phyloP scores from a whole-genome alignment of 306 rosid species.

The Vachellia collinsii region DNA sequence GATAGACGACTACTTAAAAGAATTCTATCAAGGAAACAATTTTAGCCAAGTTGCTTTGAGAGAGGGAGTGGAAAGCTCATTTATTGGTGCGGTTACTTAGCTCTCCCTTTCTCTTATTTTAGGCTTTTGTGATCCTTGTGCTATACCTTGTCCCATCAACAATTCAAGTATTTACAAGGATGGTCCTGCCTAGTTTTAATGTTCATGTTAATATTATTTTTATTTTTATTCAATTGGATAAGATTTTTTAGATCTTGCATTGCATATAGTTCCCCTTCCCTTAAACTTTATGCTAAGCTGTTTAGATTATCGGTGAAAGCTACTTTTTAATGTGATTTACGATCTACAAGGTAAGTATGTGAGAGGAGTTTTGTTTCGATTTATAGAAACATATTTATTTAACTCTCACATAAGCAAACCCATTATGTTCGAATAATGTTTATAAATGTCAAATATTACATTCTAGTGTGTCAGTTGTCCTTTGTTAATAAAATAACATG shows the following conservation, averaged over 20 bases:
- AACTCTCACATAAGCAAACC: no score
- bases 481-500: not conserved
- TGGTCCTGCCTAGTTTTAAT: not conserved
- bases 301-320: no score
- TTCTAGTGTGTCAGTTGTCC: not conserved
- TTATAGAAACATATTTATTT: no score
- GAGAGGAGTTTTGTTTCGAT: no score
- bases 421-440: not conserved
- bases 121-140: conserved; percentile 44
- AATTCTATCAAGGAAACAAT: conserved; percentile 9
- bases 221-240: not conserved
- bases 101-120: conserved; percentile 3
- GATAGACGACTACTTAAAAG: conserved; percentile 12
- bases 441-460: not conserved
- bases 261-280: not conserved
- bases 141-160: conserved; percentile 56
- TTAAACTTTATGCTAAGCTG: no score
- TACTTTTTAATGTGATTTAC: no score
- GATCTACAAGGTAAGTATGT: no score
- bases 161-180: conserved; percentile 31
- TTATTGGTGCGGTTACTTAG: conserved; percentile 34
- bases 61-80: not conserved
- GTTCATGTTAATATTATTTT: not conserved
- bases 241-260: not conserved
- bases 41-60: not conserved